phyloP scores from a whole-genome alignment of 768 basidiomycete species.

The Rickenella mellea region DNA sequence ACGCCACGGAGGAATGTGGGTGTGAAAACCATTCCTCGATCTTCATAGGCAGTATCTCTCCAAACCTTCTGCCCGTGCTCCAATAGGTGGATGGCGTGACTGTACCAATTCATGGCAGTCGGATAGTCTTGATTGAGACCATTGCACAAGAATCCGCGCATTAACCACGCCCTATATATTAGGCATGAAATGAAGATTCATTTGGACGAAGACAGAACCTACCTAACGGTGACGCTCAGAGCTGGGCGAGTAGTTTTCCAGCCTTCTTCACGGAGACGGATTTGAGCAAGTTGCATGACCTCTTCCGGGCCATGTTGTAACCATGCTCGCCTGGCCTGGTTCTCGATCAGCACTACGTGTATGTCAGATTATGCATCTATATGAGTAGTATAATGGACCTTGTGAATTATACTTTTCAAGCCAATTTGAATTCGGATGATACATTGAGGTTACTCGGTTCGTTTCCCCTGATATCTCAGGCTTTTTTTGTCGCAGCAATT shows the following conservation, averaged over 20 bases:
- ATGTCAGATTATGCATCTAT: too few relatives aligned
- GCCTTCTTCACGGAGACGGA: conserved; percentile 14
- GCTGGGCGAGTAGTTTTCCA: conserved; percentile 25
- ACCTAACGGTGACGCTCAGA: conserved; percentile 9
- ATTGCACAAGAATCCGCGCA: conserved; percentile 24
- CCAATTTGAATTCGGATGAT: too few relatives aligned
- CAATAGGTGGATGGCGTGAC: conserved; percentile 28
- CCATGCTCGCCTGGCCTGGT: conserved; percentile 21
- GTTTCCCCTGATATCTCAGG: too few relatives aligned
- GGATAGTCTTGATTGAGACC: conserved; percentile 10
- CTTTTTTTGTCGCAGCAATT: too few relatives aligned
- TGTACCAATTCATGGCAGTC: conserved; percentile 24
- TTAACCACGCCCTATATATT: conserved; percentile 25
- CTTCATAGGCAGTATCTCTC: conserved; percentile 26
- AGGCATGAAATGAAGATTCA: not conserved
- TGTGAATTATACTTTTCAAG: too few relatives aligned
- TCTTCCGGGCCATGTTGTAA: conserved; percentile 19
- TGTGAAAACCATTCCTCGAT: conserved; percentile 34
- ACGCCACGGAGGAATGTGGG: conserved; percentile 32
- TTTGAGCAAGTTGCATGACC: conserved; percentile 22
- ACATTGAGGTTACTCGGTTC: too few relatives aligned
- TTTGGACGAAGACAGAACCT: too few relatives aligned
- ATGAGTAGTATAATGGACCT: too few relatives aligned
- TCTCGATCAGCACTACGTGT: conserved; percentile 29
- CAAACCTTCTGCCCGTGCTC: conserved; percentile 32